Evolutionary conservation across 2,329 filamentous ascomycete species (phyloP), one percentile per base, ranked within the genome.

Genomic region (Cercospora sp.): DNA sequence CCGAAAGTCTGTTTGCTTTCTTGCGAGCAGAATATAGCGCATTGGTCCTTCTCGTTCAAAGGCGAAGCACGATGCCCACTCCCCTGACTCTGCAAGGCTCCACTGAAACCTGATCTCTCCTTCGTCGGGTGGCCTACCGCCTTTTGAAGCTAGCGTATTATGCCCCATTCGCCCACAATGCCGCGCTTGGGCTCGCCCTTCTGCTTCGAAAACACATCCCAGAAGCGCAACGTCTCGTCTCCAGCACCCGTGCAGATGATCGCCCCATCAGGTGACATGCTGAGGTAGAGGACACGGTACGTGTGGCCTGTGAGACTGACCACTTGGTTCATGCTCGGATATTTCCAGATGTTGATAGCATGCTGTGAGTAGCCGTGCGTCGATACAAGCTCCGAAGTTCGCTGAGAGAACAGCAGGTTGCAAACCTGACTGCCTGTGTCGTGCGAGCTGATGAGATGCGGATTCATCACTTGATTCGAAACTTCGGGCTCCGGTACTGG

Each of bases 271-370:
- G 95, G 95, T 77, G 94, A 97, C 93, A 98, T 98, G 33, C 94
- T 94, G 63, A 99, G 85, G 79, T 98, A 99, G 3, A 99, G 85
- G 12, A 99, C 95, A 76, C 95, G 91, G 80, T 96, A 98, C 1
- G 95, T 99, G 79, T 99, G 95, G 0, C 95, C 95, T 0, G 95
- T 99, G 57, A 99, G 84, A 73, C 92, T 97, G 48, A 93, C 94
- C 8, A 99, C 93, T 79, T 98, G 95, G 60, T 93, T 93, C 95
- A 99, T 98, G 73, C 91, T 94, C 1, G 95, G 95, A 77, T 99
- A 99, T 78, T 99, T 99, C 95, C 95, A 99, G 65, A 99, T 93
- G 42, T 98, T 94, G 75, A 99, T 97, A 80, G 98, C 95, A 79
- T 99, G 97, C 78, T 99, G 95, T 73, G 91, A 94, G 82, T 97